Conservation (phyloP, 768 basidiomycete genomes). For the Lentinula sp. region DNA sequence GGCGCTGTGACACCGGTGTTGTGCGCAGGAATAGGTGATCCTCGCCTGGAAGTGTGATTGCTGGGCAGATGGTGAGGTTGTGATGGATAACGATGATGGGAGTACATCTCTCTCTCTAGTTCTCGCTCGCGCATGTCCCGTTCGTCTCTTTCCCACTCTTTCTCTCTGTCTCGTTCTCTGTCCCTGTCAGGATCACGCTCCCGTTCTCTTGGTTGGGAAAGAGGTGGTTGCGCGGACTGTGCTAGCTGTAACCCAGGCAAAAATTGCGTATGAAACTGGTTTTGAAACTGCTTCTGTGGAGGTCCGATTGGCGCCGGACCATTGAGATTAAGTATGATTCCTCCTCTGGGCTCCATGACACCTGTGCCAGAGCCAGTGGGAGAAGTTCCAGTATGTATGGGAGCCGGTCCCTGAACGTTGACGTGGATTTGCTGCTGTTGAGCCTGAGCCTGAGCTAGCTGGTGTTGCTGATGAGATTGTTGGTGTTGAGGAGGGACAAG, state of each 20-base stretch:
- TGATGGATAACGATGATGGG: neutral
- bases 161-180: slow-evolving; percentile 14
- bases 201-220: slow-evolving; percentile 2
- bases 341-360: neutral
- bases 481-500: slow-evolving; percentile 7
- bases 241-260: slow-evolving; percentile 15
- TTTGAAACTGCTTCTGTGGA: slow-evolving; percentile 23
- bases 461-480: slow-evolving; percentile 6
- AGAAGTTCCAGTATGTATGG: neutral
- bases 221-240: neutral
- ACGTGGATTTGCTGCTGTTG: slow-evolving; percentile 5
- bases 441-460: slow-evolving; percentile 5
- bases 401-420: neutral
- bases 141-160: neutral
- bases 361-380: neutral
- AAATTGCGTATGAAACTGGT: slow-evolving; percentile 25
- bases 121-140: neutral
- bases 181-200: slow-evolving; percentile 11
- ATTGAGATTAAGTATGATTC: neutral
- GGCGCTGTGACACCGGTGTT: slow-evolving; percentile 10
- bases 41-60: neutral
- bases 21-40: slow-evolving; percentile 5
- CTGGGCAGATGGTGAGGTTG: neutral
- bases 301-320: neutral
- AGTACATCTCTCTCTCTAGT: neutral